Percentiles rank a stretch among this genome's conserved stretches.
Evolutionary conservation across 768 basidiomycete genomes (phyloP).

Genomic region (Clathrus columnatus): DNA sequence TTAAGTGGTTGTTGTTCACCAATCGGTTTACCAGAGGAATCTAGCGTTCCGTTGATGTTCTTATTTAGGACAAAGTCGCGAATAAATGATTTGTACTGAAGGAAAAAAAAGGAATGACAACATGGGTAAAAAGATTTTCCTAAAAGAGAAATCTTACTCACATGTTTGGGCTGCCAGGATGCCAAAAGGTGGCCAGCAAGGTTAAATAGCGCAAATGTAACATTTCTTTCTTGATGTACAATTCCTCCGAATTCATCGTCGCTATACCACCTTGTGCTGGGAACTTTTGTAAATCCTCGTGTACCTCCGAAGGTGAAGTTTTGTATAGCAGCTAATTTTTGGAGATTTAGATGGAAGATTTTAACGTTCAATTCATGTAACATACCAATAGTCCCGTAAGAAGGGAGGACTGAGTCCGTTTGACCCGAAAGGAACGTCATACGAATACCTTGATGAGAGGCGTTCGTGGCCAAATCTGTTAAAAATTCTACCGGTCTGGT

Average conservation of each 20-base stretch:
- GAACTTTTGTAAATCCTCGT: conserved; percentile 11
- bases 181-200: conserved; percentile 13
- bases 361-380: not conserved
- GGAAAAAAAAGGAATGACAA: conserved; percentile 26
- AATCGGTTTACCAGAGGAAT: conserved; percentile 1
- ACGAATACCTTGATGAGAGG: not conserved
- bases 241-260: conserved; percentile 10
- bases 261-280: conserved; percentile 4
- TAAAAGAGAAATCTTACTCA: conserved; percentile 13
- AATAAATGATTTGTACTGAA: conserved; percentile 5
- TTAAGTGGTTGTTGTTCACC: conserved; percentile 1
- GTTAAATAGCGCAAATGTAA: conserved; percentile 12
- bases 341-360: not conserved
- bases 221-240: conserved; percentile 11
- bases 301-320: conserved; percentile 12
- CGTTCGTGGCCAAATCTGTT: conserved; percentile 3
- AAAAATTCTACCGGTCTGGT: not conserved
- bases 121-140: not conserved
- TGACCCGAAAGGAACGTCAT: conserved; percentile 8
- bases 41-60: conserved; percentile 6
- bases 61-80: conserved; percentile 11
- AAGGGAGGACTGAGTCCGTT: conserved; percentile 3
- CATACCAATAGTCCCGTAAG: conserved; percentile 49
- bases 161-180: conserved; percentile 10
- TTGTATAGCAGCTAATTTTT: conserved; percentile 6